Conservation (phyloP, 1,139 yeast species). For the Geotrichum fermentans region DNA sequence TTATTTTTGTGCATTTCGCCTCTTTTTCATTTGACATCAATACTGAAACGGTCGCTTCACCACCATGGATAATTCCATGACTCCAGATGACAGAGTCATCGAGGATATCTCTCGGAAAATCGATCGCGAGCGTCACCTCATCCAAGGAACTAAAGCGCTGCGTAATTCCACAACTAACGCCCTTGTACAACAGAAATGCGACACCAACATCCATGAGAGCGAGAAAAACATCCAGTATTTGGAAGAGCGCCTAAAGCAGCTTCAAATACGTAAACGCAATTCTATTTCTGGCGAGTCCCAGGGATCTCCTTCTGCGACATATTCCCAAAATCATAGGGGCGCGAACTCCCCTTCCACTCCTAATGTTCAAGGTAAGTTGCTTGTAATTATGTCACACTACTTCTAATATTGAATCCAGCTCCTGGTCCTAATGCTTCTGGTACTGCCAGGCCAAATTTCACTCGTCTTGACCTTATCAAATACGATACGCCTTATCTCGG, state of each 20-base stretch:
- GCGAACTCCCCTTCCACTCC: not conserved
- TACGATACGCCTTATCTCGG: constrained; percentile 93
- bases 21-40: too few species aligned
- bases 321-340: not conserved
- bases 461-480: constrained; percentile 67
- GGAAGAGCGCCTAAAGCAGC: constrained; percentile 66
- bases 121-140: constrained; percentile 80
- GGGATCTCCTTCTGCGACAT: not conserved
- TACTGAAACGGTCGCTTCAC: not conserved
- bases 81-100: constrained; percentile 34
- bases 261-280: constrained; percentile 40
- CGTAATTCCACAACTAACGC: constrained; percentile 72
- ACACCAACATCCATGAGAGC: constrained; percentile 84
- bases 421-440: not conserved
- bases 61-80: constrained; percentile 16
- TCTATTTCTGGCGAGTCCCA: constrained; percentile 4
- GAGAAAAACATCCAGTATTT: constrained; percentile 85
- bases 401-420: not conserved
- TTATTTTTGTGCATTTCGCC: not conserved
- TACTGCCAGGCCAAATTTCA: constrained; percentile 29
- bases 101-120: constrained; percentile 75
- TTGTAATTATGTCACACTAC: not conserved
- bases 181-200: constrained; percentile 84
- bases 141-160: constrained; percentile 78
- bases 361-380: not conserved